Evolutionary conservation across 1,284 basidiomycete genomes (phyloP).

Genomic region (Bjerkandera adusta): DNA sequence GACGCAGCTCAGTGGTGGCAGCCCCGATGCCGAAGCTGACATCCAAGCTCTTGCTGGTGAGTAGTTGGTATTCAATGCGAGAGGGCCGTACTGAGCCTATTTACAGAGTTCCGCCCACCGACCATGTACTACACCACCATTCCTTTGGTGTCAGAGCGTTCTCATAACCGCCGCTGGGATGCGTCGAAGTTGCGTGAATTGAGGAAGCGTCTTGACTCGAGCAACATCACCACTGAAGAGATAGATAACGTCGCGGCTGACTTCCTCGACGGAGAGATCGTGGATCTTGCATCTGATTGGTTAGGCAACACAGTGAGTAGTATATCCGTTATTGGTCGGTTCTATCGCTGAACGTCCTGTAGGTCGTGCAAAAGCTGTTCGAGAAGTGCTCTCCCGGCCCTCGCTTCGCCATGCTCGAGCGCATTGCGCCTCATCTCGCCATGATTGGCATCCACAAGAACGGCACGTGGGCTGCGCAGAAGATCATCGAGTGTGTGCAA

Average conservation of each 20-base stretch:
- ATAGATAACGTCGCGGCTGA: constrained; percentile 89
- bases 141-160: constrained; percentile 80
- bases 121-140: constrained; percentile 95
- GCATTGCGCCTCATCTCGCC: constrained; percentile 91
- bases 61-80: constrained; percentile 28
- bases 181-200: constrained; percentile 93
- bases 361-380: constrained; percentile 96
- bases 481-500: constrained; percentile 95
- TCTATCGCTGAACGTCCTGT: constrained; percentile 13
- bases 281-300: constrained; percentile 97
- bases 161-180: constrained; percentile 87
- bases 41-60: constrained; percentile 80
- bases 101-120: constrained; percentile 77
- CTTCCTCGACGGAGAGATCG: constrained; percentile 86
- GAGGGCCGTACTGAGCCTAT: constrained; percentile 6
- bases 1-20: constrained; percentile 83
- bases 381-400: constrained; percentile 82
- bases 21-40: constrained; percentile 77
- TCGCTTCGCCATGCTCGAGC: constrained; percentile 89
- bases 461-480: constrained; percentile 99
- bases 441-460: constrained; percentile 99
- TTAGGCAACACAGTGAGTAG: constrained; percentile 93
- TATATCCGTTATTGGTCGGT: not conserved
- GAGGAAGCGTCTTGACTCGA: constrained; percentile 86
- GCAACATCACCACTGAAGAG: constrained; percentile 81